These are phyloP conservation scores for Sugiyamaella japonica DNA, from an alignment of 1,139 yeast genomes.

Conservation along the genomic window DNA sequence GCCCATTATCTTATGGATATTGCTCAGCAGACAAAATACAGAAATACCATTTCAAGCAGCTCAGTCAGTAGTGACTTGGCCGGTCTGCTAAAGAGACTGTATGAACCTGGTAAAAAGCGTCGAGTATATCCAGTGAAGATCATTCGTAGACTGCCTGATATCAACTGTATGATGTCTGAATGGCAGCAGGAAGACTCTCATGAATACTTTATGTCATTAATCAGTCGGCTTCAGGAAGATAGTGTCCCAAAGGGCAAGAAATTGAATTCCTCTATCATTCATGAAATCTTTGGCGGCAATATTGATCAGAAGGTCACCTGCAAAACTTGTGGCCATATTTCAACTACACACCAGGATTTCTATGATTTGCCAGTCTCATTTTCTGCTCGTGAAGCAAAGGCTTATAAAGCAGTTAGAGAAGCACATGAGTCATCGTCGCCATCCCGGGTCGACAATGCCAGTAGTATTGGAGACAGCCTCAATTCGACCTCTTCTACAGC, in stretches of 20 bases:
- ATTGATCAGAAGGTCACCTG: slow-evolving; percentile 84
- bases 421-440: slow-evolving; percentile 5
- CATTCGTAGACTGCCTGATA: slow-evolving; percentile 72
- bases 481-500: not conserved
- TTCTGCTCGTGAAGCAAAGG: slow-evolving; percentile 47
- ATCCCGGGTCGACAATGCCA: no score
- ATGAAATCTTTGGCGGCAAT: slow-evolving; percentile 92
- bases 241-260: slow-evolving; percentile 85
- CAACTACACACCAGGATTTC: slow-evolving; percentile 91
- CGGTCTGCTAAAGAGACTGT: slow-evolving; percentile 65
- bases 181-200: slow-evolving; percentile 99
- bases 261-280: slow-evolving; percentile 75
- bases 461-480: not conserved
- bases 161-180: slow-evolving; percentile 93
- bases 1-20: slow-evolving; percentile 79
- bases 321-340: slow-evolving; percentile 70
- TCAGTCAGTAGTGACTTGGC: slow-evolving; percentile 76
- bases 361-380: slow-evolving; percentile 75
- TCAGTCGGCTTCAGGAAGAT: slow-evolving; percentile 88
- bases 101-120: slow-evolving; percentile 45
- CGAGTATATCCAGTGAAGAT: slow-evolving; percentile 63
- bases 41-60: slow-evolving; percentile 47
- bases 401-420: slow-evolving; percentile 11
- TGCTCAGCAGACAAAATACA: slow-evolving; percentile 44
- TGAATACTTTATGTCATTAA: slow-evolving; percentile 89